phyloP scores from a whole-genome alignment of 2,329 filamentous ascomycete genomes.

The Aspergillus pseudonomiae region DNA sequence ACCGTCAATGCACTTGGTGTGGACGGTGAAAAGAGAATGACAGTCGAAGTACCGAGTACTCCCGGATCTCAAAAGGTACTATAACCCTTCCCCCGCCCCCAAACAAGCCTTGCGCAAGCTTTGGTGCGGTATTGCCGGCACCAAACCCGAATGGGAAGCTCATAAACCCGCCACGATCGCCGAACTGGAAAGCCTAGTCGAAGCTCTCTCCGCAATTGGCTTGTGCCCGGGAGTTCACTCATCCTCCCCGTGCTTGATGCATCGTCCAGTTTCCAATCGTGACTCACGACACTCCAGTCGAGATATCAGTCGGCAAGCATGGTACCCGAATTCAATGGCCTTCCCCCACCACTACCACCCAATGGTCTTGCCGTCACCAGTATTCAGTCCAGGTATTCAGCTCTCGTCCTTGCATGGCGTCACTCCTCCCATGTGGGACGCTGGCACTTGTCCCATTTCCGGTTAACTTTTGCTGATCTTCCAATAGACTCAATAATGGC shows the following conservation, averaged over 20 bases:
- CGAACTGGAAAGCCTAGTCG: not conserved
- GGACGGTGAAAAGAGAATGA: not conserved
- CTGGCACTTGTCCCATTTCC: slow-evolving; percentile 1
- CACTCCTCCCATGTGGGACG: slow-evolving; percentile 10
- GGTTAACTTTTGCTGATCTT: slow-evolving; percentile 24
- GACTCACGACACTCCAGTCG: not conserved
- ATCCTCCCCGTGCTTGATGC: not conserved
- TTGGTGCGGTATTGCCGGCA: not conserved
- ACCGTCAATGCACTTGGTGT: too few species aligned
- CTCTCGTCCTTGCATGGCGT: slow-evolving; percentile 8
- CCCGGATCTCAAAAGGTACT: too few species aligned
- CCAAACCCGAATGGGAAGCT: not conserved
- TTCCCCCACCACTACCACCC: not conserved
- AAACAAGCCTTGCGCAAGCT: slow-evolving; percentile 4
- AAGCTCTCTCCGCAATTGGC: not conserved
- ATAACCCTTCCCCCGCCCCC: slow-evolving; percentile 18
- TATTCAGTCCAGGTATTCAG: not conserved
- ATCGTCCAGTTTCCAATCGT: not conserved
- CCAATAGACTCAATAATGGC: slow-evolving; percentile 15
- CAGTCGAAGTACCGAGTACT: not conserved
- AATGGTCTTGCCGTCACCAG: not conserved
- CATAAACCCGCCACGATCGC: not conserved
- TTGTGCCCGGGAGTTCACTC: not conserved
- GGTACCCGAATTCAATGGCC: not conserved
- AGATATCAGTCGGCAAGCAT: not conserved